Evolutionary conservation across 345 rosid species (phyloP).

Genomic region (Mangifera indica): DNA sequence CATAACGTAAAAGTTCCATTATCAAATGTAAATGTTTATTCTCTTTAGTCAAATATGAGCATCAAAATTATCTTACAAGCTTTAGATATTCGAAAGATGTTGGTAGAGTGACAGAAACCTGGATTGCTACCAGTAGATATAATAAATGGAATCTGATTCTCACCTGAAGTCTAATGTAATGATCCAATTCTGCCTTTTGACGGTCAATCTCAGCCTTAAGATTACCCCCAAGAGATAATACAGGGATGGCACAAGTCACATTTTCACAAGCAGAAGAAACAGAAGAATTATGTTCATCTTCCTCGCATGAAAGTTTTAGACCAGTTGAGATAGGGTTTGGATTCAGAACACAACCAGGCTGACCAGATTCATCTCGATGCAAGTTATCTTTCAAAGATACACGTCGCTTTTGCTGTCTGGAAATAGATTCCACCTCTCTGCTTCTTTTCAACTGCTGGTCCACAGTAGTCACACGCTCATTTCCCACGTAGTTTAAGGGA

Average conservation of each 20-base stretch:
- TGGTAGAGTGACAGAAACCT: background rate
- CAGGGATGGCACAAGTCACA: slow-evolving; percentile 39
- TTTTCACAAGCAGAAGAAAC: slow-evolving; percentile 54
- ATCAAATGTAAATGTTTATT: background rate
- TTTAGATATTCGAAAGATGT: background rate
- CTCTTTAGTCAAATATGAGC: background rate
- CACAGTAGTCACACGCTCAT: slow-evolving; percentile 32
- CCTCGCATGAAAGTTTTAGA: slow-evolving; percentile 59
- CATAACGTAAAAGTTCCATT: background rate
- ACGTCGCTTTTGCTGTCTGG: slow-evolving; percentile 41
- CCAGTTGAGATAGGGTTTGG: slow-evolving; percentile 68
- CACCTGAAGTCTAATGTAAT: slow-evolving; percentile 59
- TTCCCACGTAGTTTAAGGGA: slow-evolving; percentile 45
- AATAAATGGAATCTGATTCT: slow-evolving; percentile 7
- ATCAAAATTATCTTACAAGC: background rate
- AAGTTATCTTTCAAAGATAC: slow-evolving; percentile 43
- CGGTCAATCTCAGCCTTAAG: slow-evolving; percentile 47
- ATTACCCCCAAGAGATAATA: slow-evolving; percentile 48
- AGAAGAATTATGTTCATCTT: slow-evolving; percentile 71
- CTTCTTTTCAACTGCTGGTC: slow-evolving; percentile 48
- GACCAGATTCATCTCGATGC: slow-evolving; percentile 39
- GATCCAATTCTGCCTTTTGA: slow-evolving; percentile 66
- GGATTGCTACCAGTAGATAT: background rate
- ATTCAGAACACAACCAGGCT: slow-evolving; percentile 43
- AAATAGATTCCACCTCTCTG: slow-evolving; percentile 44